These are phyloP conservation scores for Botrytis galanthina DNA, from an alignment of 2,329 filamentous ascomycete genomes.

Conservation along the genomic window DNA sequence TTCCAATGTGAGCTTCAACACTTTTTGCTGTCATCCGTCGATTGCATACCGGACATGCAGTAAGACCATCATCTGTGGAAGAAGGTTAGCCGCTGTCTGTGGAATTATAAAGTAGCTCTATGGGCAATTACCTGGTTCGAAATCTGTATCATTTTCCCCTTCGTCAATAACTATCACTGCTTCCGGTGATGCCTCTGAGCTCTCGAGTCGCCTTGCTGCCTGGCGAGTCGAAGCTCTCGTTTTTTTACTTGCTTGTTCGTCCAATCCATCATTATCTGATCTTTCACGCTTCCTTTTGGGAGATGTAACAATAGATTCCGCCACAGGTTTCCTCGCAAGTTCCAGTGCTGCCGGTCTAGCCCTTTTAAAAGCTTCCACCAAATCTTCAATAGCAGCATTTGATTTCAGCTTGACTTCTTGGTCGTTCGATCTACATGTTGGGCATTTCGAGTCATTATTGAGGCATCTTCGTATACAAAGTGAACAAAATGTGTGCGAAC, in stretches of 20 bases:
- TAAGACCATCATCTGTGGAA: conserved; percentile 54
- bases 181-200: conserved; percentile 36
- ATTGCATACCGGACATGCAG: conserved; percentile 77
- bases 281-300: conserved; percentile 54
- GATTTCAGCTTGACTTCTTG: conserved; percentile 82
- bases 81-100: conserved; percentile 16
- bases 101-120: neutral
- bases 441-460: conserved; percentile 80
- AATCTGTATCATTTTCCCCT: conserved; percentile 34
- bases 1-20: conserved; percentile 33
- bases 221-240: conserved; percentile 52
- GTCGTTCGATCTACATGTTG: conserved; percentile 73
- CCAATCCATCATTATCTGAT: conserved; percentile 33
- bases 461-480: conserved; percentile 88
- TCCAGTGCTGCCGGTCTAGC: conserved; percentile 62
- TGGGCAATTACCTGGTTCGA: conserved; percentile 32
- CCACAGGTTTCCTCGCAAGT: conserved; percentile 56
- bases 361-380: conserved; percentile 73
- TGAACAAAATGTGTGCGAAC: conserved; percentile 95
- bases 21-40: conserved; percentile 70
- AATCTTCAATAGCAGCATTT: conserved; percentile 82
- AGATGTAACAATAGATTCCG: conserved; percentile 27
- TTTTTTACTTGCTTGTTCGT: conserved; percentile 46
- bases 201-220: conserved; percentile 38
- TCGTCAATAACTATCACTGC: conserved; percentile 38